Base-by-base conservation (phyloP, 768 basidiomycete species). In the Hygrocybe punicea region DNA sequence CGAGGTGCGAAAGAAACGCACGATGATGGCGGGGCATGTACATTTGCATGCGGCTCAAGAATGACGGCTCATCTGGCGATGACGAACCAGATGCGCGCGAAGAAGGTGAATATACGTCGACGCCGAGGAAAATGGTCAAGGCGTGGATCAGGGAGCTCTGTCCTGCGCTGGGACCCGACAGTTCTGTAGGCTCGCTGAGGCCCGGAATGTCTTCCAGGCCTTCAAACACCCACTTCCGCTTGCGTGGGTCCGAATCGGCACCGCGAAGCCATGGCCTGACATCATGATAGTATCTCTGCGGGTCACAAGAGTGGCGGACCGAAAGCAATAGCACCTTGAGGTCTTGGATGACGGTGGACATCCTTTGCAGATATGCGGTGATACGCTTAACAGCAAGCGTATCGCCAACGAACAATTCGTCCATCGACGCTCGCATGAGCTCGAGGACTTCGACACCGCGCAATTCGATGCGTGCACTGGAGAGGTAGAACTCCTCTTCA, bases 401-500 rank as follows among this genome's bases (percentile, higher is more conserved):
- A 63, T 91, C 87, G 3, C 82, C 83, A 35, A 97, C 82, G 74
- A 95, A 96, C 45, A 86, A 81, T 67, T 98, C 95, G 73, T 98
- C 93, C 82, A 96, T 86, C 7, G 85, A 90, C 7, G 82, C 75
- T 2, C 88, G 84, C 93, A 98, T 96, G 53, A 96, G 76, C 48
- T 86, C 81, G 19, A 98, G 83, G 1, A 89, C 89, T 53, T 87
- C 82, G 1, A 93, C 93, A 9, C 95, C 95, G 25, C 86, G 84
- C 21, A 97, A 78, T 72, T 98, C 96, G 66, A 95, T 92, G 9
- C 90, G 83, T 2, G 93, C 85, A 0, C 93, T 94, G 37, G 86
- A 83, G 49, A 97, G 82, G 73, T 93, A 98, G 69, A 98, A 99
- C 58, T 92, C 91, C 58, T 87, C 82, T 68, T 99, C 96, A 65